Conservation (phyloP, 2,329 filamentous ascomycete species). For the Ceratocystis colombiana region DNA sequence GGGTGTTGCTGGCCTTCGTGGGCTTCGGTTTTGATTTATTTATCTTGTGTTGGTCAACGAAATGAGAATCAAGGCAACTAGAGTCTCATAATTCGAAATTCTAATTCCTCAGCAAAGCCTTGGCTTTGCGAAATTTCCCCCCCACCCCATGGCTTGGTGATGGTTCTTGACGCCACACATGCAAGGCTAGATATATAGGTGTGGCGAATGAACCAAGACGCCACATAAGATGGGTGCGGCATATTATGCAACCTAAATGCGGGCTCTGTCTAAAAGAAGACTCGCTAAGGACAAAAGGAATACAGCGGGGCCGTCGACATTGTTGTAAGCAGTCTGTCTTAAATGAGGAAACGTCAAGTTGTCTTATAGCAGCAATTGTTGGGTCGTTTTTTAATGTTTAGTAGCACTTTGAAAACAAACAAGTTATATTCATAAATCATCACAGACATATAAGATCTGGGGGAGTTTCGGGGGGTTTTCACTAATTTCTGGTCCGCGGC, state of each 20-base stretch:
- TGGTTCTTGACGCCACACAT: slow-evolving; percentile 14
- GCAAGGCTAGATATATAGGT: background rate
- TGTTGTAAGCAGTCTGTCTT: background rate
- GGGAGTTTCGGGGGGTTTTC: slow-evolving; percentile 1
- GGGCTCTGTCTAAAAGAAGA: background rate
- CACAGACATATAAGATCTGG: slow-evolving; percentile 16
- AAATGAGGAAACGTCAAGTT: background rate
- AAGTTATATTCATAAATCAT: slow-evolving; percentile 18
- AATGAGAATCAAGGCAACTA: background rate
- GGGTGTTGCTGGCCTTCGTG: background rate
- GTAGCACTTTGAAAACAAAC: background rate
- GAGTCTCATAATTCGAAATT: too few species aligned
- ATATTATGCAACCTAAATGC: background rate
- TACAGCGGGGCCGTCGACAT: background rate
- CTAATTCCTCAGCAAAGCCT: background rate
- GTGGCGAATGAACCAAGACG: background rate
- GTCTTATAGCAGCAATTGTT: background rate
- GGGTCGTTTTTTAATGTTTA: background rate
- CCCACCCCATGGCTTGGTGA: slow-evolving; percentile 2
- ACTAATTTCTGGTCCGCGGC: background rate
- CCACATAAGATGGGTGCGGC: background rate
- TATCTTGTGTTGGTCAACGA: background rate
- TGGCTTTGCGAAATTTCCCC: slow-evolving; percentile 16
- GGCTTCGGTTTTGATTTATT: background rate
- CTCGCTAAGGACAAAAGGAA: background rate